Percentiles rank a stretch among this genome's conserved stretches.
Conservation (phyloP, 2,329 filamentous ascomycete species). For the Xylariaceae sp. region DNA sequence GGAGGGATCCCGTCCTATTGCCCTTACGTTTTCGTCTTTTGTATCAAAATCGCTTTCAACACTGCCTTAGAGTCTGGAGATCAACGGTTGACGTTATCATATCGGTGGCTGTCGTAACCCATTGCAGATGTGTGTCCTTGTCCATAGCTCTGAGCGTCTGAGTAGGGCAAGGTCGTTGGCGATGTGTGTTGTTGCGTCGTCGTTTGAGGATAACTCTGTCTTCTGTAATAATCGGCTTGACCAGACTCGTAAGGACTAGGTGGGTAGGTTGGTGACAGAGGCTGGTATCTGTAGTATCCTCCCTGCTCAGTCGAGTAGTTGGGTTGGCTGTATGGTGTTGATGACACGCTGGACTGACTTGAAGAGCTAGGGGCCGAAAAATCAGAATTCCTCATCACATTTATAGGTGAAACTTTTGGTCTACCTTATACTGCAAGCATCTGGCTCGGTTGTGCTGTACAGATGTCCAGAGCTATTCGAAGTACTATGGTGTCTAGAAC, state of each 20-base stretch:
- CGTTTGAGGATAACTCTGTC: constrained; percentile 1
- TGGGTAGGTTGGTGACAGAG: constrained; percentile 8
- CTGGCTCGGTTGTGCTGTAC: background rate
- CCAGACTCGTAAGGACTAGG: constrained; percentile 5
- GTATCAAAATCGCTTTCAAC: too few species aligned
- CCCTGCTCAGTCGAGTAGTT: background rate
- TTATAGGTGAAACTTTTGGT: too few species aligned
- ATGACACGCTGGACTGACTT: background rate
- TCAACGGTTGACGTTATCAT: too few species aligned
- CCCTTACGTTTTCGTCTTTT: too few species aligned
- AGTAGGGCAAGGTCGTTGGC: background rate
- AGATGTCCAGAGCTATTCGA: background rate
- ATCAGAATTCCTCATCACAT: too few species aligned
- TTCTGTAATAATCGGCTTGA: constrained; percentile 1
- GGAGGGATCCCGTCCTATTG: too few species aligned
- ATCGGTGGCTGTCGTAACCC: too few species aligned
- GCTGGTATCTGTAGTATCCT: constrained; percentile 2
- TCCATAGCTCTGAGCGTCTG: background rate
- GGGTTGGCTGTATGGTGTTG: constrained; percentile 1
- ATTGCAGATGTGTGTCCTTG: too few species aligned
- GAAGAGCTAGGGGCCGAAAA: background rate
- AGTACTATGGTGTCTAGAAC: background rate
- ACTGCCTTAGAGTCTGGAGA: too few species aligned
- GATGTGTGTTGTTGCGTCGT: constrained; percentile 2
- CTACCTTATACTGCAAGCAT: background rate